Base-by-base conservation (phyloP, 176 grass and related monocot species). In the Dactylis glomerata region DNA sequence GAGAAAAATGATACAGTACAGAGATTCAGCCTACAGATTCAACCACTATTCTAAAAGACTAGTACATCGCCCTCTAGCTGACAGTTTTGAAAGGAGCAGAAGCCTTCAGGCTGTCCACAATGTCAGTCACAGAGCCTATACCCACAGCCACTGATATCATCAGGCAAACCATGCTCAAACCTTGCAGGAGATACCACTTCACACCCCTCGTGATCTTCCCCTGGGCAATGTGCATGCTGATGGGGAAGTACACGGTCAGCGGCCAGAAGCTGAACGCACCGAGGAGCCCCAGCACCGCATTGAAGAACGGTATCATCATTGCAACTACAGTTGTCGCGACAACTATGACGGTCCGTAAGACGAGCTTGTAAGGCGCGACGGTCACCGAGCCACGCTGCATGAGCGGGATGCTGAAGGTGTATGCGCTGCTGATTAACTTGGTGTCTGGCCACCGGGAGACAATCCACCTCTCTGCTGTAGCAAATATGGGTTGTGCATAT, bases 251-350 rank as follows among this genome's bases (percentile, higher is more conserved):
- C 1, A 97, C 94, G 0, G 94, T 92, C 33, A 97, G 83, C 5
- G 94, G 94, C 94, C 94, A 97, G 82, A 97, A 97, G 56, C 94
- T 94, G 79, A 94, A 75, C 0, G 94, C 94, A 0, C 94, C 94
- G 13, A 97, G 89, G 20, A 97, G 87, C 23, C 94, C 94, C 3
- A 97, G 66, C 20, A 97, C 87, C 8, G 92, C 89, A 15, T 97
- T 97, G 87, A 97, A 97, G 82, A 97, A 97, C 0, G 94, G 94
- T 76, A 97, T 86, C 69, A 90, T 80, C 94, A 88, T 94, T 5
- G 89, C 94, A 66, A 97, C 94, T 15, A 85, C 22, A 1, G 94
- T 97, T 2, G 94, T 97, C 0, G 85, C 28, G 0, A 90, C 23
- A 10, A 97, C 89, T 76, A 97, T 82, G 59, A 52, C 23, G 0